These are phyloP conservation scores for Theobroma cacao DNA, from an alignment of 345 rosid genomes.

Conservation along the genomic window DNA sequence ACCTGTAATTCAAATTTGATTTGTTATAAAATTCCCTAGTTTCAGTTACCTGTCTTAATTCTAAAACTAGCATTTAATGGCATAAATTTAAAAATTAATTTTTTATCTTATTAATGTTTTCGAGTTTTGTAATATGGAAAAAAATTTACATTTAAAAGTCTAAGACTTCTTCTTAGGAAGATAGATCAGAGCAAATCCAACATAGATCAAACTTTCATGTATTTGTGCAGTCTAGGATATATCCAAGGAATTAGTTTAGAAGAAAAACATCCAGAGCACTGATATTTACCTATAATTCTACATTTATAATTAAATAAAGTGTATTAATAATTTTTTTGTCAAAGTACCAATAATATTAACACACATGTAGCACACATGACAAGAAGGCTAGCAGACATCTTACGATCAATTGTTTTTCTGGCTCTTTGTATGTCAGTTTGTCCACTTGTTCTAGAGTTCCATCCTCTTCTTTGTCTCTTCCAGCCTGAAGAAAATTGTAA, in stretches of 20 bases:
- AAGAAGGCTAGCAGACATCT: not conserved
- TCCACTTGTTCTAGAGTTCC: not conserved
- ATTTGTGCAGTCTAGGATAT: not conserved
- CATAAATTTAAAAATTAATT: not conserved
- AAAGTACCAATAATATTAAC: not conserved
- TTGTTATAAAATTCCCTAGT: not conserved
- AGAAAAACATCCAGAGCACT: not conserved
- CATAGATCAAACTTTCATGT: not conserved
- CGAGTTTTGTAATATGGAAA: not conserved
- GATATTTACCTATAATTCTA: slow-evolving; percentile 1
- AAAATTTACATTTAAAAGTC: not conserved
- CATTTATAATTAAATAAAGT: not conserved
- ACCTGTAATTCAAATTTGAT: not conserved
- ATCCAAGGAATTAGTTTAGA: not conserved
- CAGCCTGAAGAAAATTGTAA: slow-evolving; percentile 4
- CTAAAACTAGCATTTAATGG: not conserved
- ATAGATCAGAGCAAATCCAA: not conserved
- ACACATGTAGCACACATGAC: not conserved
- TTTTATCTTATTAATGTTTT: not conserved
- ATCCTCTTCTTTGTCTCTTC: not conserved
- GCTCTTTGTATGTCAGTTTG: not conserved
- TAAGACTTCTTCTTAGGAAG: not conserved
- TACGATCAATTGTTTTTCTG: slow-evolving; percentile 8
- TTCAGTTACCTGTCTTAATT: not conserved
- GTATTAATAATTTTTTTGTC: not conserved